Percentiles rank a stretch among this genome's conserved stretches.
phyloP scores from a whole-genome alignment of 176 grass and related monocot genomes.

The Thalia dealbata region DNA sequence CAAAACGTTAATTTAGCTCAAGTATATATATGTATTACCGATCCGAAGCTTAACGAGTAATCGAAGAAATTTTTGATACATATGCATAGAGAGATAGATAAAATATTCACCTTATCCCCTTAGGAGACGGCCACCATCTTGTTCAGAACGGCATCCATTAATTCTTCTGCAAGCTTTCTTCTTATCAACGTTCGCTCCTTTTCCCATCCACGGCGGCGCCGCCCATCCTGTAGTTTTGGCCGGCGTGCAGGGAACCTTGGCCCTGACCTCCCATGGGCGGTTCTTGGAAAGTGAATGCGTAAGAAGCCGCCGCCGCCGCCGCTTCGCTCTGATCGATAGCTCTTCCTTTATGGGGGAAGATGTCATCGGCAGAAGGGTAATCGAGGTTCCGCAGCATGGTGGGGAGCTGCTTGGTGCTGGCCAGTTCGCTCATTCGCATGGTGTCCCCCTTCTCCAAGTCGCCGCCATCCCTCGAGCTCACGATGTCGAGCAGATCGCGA shows the following conservation, averaged over 20 bases:
- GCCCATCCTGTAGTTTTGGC: not conserved
- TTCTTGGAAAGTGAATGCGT: constrained; percentile 27
- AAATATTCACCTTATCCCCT: constrained; percentile 12
- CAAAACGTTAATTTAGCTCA: no score
- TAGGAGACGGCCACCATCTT: constrained; percentile 2
- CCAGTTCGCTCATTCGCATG: constrained; percentile 23
- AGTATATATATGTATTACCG: no score
- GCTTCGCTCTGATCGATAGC: not conserved
- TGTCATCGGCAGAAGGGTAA: constrained; percentile 37
- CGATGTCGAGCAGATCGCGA: constrained; percentile 25
- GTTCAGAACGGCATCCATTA: not conserved
- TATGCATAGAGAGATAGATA: no score
- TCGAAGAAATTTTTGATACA: no score
- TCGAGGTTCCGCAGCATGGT: constrained; percentile 49
- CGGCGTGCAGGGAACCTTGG: not conserved
- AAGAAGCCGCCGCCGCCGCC: constrained; percentile 18
- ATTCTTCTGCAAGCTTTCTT: not conserved
- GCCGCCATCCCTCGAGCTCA: constrained; percentile 19
- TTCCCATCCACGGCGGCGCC: constrained; percentile 11
- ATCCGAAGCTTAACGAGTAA: no score
- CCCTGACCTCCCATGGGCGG: constrained; percentile 2
- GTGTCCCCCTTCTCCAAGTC: constrained; percentile 51
- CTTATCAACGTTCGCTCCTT: constrained; percentile 13
- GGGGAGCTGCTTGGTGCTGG: constrained; percentile 20
- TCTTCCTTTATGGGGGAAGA: constrained; percentile 40